Evolutionary conservation across 257 asterid genomes (phyloP).

Genomic region (Linaria vulgaris): DNA sequence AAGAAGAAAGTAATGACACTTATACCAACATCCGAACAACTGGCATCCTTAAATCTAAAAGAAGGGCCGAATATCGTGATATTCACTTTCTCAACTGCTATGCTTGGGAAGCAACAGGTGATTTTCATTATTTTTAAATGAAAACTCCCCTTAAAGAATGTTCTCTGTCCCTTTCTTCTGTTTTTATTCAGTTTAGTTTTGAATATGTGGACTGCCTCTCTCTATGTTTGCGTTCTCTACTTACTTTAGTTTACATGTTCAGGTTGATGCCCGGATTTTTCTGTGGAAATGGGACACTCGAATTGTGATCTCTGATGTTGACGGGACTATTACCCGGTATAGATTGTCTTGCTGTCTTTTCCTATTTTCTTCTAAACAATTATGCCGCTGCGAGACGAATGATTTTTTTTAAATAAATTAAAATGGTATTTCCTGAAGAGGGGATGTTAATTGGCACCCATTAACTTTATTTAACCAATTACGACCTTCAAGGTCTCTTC

Average conservation of each 20-base stretch:
- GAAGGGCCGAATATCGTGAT: slow-evolving; percentile 69
- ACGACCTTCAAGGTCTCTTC: not conserved
- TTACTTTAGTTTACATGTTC: slow-evolving; percentile 34
- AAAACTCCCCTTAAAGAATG: slow-evolving; percentile 11
- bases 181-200: not conserved
- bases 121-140: slow-evolving; percentile 17
- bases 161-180: not conserved
- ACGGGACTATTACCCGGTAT: slow-evolving; percentile 96
- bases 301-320: slow-evolving; percentile 95
- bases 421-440: not conserved
- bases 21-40: slow-evolving; percentile 77
- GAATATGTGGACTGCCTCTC: slow-evolving; percentile 4
- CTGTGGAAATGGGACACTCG: slow-evolving; percentile 90
- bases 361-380: not conserved
- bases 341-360: slow-evolving; percentile 11
- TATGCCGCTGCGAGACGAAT: not conserved
- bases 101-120: slow-evolving; percentile 97
- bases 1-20: slow-evolving; percentile 51
- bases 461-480: not conserved
- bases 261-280: slow-evolving; percentile 92
- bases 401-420: not conserved
- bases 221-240: slow-evolving; percentile 14
- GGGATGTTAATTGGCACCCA: not conserved
- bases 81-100: slow-evolving; percentile 85
- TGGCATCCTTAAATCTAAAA: slow-evolving; percentile 74